These are phyloP conservation scores for Alternaria sp. DNA, from an alignment of 2,329 filamentous ascomycete genomes.

Conservation along the genomic window DNA sequence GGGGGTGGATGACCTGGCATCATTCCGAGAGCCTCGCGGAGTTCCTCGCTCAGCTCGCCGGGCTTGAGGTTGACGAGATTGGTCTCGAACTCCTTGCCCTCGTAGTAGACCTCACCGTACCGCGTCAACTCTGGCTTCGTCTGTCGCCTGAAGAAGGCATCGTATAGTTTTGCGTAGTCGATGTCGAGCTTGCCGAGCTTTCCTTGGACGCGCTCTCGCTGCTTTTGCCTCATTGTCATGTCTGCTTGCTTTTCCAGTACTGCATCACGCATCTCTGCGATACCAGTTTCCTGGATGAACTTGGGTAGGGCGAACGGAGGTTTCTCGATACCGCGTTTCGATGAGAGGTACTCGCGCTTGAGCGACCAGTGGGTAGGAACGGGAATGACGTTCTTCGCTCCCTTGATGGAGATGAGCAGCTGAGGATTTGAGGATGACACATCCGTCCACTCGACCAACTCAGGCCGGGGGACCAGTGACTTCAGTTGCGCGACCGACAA, in stretches of 20 bases:
- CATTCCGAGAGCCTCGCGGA: conserved; percentile 93
- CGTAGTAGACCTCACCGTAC: conserved; percentile 99
- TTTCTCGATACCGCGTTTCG: conserved; percentile 96
- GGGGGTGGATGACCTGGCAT: conserved; percentile 90
- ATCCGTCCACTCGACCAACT: conserved; percentile 98
- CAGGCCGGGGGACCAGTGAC: conserved; percentile 85
- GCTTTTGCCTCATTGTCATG: conserved; percentile 90
- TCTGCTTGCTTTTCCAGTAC: conserved; percentile 95
- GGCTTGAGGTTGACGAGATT: conserved; percentile 89
- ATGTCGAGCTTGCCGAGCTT: conserved; percentile 98
- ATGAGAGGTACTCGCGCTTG: conserved; percentile 96
- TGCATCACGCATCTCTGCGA: conserved; percentile 96
- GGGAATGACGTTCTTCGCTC: conserved; percentile 91
- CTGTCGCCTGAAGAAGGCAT: conserved; percentile 97
- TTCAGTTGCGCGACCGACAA: conserved; percentile 95
- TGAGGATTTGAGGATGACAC: conserved; percentile 88
- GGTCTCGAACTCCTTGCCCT: conserved; percentile 97
- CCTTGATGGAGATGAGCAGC: conserved; percentile 91
- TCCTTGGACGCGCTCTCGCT: conserved; percentile 88
- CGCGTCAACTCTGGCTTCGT: conserved; percentile 92
- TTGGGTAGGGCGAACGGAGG: conserved; percentile 89
- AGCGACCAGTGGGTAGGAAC: conserved; percentile 94
- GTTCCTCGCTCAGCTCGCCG: conserved; percentile 85
- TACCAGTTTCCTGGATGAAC: conserved; percentile 97
- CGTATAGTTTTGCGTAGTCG: conserved; percentile 97